Evolutionary conservation across 805 yeast species (phyloP).

Genomic region (Wickerhamomyces queroliae): DNA sequence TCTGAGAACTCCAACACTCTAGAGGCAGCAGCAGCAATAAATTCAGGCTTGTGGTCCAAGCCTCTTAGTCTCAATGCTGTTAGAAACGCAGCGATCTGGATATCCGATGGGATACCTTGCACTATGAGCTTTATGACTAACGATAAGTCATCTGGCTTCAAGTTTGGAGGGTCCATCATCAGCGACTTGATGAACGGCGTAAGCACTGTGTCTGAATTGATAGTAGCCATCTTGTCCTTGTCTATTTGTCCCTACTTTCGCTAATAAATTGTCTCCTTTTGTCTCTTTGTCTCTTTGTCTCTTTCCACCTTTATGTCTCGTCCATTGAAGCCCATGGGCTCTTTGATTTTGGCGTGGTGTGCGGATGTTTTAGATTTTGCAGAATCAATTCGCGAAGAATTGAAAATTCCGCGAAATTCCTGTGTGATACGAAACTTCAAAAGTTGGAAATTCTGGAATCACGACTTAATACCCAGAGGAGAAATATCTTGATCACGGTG

Average conservation of each 20-base stretch:
- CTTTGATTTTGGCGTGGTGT: background rate
- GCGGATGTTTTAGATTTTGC: too few species aligned
- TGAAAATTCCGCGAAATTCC: too few species aligned
- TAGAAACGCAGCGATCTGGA: constrained; percentile 74
- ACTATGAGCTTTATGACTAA: constrained; percentile 58
- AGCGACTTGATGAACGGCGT: constrained; percentile 65
- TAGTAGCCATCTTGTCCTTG: background rate
- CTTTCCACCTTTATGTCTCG: too few species aligned
- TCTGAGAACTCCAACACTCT: constrained; percentile 65
- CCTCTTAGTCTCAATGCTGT: constrained; percentile 70
- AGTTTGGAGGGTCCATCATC: constrained; percentile 50
- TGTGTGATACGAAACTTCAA: background rate
- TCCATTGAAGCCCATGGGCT: too few species aligned
- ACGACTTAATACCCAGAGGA: too few species aligned
- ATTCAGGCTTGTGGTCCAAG: constrained; percentile 75
- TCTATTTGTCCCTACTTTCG: too few species aligned
- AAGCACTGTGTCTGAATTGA: constrained; percentile 12
- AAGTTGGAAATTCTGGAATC: background rate
- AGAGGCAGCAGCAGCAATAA: constrained; percentile 79
- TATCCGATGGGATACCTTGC: constrained; percentile 52
- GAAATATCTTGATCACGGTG: too few species aligned
- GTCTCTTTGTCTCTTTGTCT: background rate
- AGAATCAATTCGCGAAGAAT: too few species aligned
- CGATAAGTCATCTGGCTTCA: constrained; percentile 60
- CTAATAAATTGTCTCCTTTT: background rate